Percentiles rank a stretch among this genome's conserved stretches.
Conservation (phyloP, 1,284 basidiomycete genomes). For the Cutaneotrichosporon sp. region DNA sequence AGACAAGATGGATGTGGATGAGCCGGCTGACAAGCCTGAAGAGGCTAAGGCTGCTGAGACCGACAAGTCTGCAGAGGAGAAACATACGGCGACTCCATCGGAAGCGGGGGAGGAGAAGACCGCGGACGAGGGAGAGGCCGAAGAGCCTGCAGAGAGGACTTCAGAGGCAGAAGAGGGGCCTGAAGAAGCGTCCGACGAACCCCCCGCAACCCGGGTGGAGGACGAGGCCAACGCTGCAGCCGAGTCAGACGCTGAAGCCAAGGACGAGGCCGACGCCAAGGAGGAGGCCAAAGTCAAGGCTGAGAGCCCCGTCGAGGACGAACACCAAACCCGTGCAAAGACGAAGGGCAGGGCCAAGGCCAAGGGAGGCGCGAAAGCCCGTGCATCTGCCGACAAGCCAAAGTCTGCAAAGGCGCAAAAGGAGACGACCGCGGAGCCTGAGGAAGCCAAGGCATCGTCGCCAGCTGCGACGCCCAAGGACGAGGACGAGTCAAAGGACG, state of each 20-base stretch:
- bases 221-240: neutral
- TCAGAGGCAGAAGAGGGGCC: no score
- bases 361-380: neutral
- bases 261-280: neutral
- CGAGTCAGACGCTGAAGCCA: neutral
- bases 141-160: slow-evolving; percentile 16
- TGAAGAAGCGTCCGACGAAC: neutral
- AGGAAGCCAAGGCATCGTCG: neutral
- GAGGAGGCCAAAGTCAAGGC: neutral
- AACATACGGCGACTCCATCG: no score
- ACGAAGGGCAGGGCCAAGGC: neutral
- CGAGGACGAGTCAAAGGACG: neutral
- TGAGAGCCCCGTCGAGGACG: no score
- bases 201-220: no score
- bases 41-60: neutral
- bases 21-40: slow-evolving; percentile 2
- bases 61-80: neutral
- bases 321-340: no score
- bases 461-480: neutral
- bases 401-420: slow-evolving; percentile 22
- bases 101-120: slow-evolving; percentile 2
- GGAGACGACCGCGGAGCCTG: slow-evolving; percentile 14
- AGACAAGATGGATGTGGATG: slow-evolving; percentile 1
- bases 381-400: no score
- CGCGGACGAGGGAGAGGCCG: neutral